Evolutionary conservation across 495 filamentous ascomycete genomes (phyloP).

Genomic region (Xylaria sp.): DNA sequence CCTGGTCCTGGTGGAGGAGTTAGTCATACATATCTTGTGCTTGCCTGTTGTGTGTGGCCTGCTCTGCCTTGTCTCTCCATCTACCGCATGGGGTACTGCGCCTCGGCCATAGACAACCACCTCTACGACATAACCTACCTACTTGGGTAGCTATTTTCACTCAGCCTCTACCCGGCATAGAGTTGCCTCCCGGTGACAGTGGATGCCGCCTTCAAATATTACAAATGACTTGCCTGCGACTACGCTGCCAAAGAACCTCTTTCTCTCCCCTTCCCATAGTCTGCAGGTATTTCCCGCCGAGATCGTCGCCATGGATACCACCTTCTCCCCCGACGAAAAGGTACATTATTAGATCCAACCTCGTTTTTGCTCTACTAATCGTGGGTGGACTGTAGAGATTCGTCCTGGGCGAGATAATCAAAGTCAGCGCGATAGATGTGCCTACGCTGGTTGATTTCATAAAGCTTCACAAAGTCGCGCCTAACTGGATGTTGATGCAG

Average conservation of each 20-base stretch:
- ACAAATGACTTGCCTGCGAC: constrained; percentile 52
- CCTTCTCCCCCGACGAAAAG: constrained; percentile 58
- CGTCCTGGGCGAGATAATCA: constrained; percentile 62
- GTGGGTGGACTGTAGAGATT: constrained; percentile 51
- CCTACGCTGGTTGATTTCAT: constrained; percentile 53
- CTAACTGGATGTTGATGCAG: constrained; percentile 55
- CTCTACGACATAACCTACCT: constrained; percentile 30
- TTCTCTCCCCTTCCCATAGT: constrained; percentile 42
- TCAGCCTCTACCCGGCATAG: constrained; percentile 33
- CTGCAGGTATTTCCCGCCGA: constrained; percentile 38
- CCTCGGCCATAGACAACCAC: constrained; percentile 34
- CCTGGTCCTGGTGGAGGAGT: constrained; percentile 34
- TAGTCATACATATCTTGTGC: constrained; percentile 25
- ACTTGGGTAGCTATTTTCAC: constrained; percentile 29
- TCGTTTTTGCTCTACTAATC: constrained; percentile 37
- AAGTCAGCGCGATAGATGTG: constrained; percentile 56
- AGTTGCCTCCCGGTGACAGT: constrained; percentile 31
- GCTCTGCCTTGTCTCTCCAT: constrained; percentile 28
- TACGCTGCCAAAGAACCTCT: constrained; percentile 40
- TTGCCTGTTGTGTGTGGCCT: constrained; percentile 38
- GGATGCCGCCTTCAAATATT: constrained; percentile 48
- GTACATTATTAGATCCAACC: constrained; percentile 40
- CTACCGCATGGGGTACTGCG: constrained; percentile 39
- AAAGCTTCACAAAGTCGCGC: constrained; percentile 50
- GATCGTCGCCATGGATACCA: constrained; percentile 51